Evolutionary conservation across 2,329 filamentous ascomycete genomes (phyloP).

Genomic region (Pseudogymnoascus sp.): DNA sequence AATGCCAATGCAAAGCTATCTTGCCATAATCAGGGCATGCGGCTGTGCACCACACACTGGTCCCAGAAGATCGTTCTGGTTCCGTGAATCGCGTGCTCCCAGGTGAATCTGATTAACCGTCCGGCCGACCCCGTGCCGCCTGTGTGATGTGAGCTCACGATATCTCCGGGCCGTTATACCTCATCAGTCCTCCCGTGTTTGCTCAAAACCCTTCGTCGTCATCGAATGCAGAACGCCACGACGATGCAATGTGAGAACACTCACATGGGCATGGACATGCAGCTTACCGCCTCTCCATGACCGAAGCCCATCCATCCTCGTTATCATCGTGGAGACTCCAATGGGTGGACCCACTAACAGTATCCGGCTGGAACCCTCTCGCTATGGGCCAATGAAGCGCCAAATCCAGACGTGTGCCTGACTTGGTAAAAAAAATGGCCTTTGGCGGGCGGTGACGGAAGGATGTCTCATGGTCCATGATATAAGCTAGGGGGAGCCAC

Average conservation of each 20-base stretch:
- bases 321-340: background rate
- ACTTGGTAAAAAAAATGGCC: background rate
- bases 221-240: background rate
- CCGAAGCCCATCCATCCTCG: background rate
- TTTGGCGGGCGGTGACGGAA: background rate
- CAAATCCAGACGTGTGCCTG: background rate
- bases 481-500: background rate
- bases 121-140: background rate
- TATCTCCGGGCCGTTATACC: background rate
- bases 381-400: background rate
- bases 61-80: background rate
- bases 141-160: background rate
- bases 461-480: background rate
- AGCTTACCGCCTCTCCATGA: background rate
- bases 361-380: conserved; percentile 4
- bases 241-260: background rate
- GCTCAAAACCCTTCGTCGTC: background rate
- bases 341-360: conserved; percentile 1
- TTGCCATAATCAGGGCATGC: background rate
- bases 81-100: background rate
- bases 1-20: background rate
- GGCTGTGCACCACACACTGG: background rate
- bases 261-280: background rate
- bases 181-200: background rate
- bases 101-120: background rate